Base-by-base conservation (phyloP, 202 grass and related monocot genomes). In the Musa balbisiana region DNA sequence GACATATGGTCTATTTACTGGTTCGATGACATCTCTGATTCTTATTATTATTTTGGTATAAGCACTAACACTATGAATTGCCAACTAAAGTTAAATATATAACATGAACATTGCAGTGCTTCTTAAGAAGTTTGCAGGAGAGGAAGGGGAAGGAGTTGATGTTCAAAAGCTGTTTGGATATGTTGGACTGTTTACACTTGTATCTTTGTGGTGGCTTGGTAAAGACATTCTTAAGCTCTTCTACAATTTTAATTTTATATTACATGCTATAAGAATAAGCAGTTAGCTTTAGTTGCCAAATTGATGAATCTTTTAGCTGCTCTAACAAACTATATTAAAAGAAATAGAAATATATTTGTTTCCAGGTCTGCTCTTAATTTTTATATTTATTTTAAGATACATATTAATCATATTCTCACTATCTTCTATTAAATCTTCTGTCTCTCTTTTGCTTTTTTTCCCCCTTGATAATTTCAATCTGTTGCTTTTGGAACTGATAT, bases 141-240 rank as follows among this genome's bases (percentile, higher is more conserved):
- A 93, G 81, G 91, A 90, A 83, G 95, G 87, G 78, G 83, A 92
- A 90, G 85, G 88, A 65, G 78, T 89, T 69, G 91, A 98, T 82
- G 81, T 98, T 73, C 88, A 98, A 89, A 98, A 94, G 79, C 56
- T 93, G 12, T 98, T 98, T 84, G 88, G 91, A 67, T 98, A 93
- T 84, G 83, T 98, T 1, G 91, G 91, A 56, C 74, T 98, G 21
- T 98, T 93, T 54, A 84, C 56, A 80, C 85, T 94, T 24, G 59
- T 87, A 76, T 84, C 89, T 83, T 87, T 98, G 58, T 99, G 91
- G 95, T 94, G 95, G 91, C 83, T 95, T 83, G 91, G 95, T 99
- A 90, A 79, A 22, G 52, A 77, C 56, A 53, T 27, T 15, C 20
- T 74, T 25, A 11, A 29, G 43, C 24, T 69, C 51, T 56, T 19